Conservation (phyloP, 805 yeast species). For the Myxozyma monticola region DNA sequence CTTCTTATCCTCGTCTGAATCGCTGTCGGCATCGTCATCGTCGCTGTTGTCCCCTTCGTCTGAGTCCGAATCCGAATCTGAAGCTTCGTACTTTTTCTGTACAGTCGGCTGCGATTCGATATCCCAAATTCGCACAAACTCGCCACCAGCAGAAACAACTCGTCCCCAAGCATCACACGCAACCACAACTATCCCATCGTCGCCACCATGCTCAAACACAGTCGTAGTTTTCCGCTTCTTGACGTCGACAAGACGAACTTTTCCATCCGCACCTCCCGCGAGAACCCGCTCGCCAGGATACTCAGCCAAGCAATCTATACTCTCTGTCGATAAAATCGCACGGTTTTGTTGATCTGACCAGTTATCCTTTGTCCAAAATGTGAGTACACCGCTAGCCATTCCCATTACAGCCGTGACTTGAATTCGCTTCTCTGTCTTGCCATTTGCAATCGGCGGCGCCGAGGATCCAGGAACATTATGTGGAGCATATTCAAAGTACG, state of each 20-base stretch:
- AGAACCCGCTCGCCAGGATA: constrained; percentile 40
- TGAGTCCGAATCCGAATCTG: constrained; percentile 20
- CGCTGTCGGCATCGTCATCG: constrained; percentile 41
- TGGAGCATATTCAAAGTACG: constrained; percentile 23
- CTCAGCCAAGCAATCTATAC: constrained; percentile 65
- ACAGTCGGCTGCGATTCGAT: no score
- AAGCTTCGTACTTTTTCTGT: constrained; percentile 14
- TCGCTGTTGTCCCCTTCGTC: constrained; percentile 41
- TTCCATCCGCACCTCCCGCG: constrained; percentile 73
- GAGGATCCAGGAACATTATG: constrained; percentile 4
- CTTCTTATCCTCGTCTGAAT: constrained; percentile 51
- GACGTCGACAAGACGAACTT: constrained; percentile 64
- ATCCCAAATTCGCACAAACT: constrained; percentile 78
- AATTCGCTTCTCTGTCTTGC: constrained; percentile 1
- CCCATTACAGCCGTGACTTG: constrained; percentile 63
- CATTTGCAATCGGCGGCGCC: neutral
- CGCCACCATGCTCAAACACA: constrained; percentile 61
- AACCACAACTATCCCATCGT: constrained; percentile 73
- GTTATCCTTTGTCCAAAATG: constrained; percentile 75
- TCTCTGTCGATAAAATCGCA: constrained; percentile 66
- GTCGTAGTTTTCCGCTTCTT: constrained; percentile 64
- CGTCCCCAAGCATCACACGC: constrained; percentile 83
- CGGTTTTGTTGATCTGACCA: constrained; percentile 73
- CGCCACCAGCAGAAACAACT: constrained; percentile 81
- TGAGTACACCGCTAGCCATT: constrained; percentile 86